These are phyloP conservation scores for Leucocoprinus leucothites DNA, from an alignment of 768 basidiomycete species.

Conservation along the genomic window DNA sequence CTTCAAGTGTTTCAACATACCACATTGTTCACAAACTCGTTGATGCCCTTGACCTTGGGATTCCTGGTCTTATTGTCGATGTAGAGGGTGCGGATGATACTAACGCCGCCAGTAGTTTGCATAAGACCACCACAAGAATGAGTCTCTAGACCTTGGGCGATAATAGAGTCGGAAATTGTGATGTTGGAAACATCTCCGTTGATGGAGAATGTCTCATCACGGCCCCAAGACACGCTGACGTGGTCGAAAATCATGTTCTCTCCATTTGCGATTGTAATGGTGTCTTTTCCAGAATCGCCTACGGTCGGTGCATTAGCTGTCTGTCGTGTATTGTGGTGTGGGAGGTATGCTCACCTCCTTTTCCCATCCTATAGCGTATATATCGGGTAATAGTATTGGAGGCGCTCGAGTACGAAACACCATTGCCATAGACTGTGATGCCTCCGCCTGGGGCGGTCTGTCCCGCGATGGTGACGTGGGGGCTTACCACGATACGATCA, in stretches of 20 bases:
- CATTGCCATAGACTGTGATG: constrained; percentile 35
- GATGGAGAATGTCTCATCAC: constrained; percentile 33
- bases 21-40: constrained; percentile 34
- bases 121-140: constrained; percentile 35
- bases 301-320: not conserved
- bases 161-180: constrained; percentile 34
- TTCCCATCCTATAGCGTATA: constrained; percentile 30
- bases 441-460: constrained; percentile 36
- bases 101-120: constrained; percentile 32
- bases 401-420: constrained; percentile 28
- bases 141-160: constrained; percentile 33
- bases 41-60: constrained; percentile 35
- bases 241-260: constrained; percentile 35
- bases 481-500: constrained; percentile 27
- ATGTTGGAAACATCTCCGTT: constrained; percentile 34
- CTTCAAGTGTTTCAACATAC: constrained; percentile 16
- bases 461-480: constrained; percentile 28
- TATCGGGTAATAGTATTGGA: constrained; percentile 27
- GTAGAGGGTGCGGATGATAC: constrained; percentile 32
- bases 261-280: constrained; percentile 31
- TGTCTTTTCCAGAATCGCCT: constrained; percentile 32
- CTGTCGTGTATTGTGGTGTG: not conserved
- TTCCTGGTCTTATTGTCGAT: constrained; percentile 36
- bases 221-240: constrained; percentile 31
- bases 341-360: constrained; percentile 16